Percentiles rank a stretch among this genome's conserved stretches.
These are phyloP conservation scores for Pseudogymnoascus destructans DNA, from an alignment of 2,329 filamentous ascomycete species.

Conservation along the genomic window DNA sequence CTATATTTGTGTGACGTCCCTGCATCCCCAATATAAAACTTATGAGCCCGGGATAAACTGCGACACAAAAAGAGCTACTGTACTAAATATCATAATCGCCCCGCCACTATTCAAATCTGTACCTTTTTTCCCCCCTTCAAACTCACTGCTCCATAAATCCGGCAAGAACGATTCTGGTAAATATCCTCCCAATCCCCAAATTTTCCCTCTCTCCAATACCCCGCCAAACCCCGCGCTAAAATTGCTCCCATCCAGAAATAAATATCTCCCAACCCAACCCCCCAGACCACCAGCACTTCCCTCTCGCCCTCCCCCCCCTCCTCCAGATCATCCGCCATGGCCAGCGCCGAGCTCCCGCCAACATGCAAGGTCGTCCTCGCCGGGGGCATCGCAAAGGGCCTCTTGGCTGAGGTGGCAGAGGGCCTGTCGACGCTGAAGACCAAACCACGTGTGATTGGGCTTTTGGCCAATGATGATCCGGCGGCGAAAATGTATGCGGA, in stretches of 20 bases:
- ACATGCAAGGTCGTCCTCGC: conserved; percentile 91
- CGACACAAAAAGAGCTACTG: neutral
- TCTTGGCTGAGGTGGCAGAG: conserved; percentile 65
- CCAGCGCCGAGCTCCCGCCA: conserved; percentile 15
- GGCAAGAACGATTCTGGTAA: neutral
- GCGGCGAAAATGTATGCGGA: conserved; percentile 89
- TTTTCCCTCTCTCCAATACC: neutral
- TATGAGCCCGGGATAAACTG: neutral
- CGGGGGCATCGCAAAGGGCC: conserved; percentile 69
- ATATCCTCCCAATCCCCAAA: neutral
- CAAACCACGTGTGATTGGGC: conserved; percentile 72
- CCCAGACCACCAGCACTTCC: neutral
- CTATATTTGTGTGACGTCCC: conserved; percentile 1
- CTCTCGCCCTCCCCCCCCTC: neutral
- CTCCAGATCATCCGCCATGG: conserved; percentile 6
- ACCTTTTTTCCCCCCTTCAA: neutral
- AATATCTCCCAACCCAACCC: neutral
- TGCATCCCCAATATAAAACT: neutral
- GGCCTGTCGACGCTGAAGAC: conserved; percentile 59
- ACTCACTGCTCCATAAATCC: neutral
- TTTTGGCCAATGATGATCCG: conserved; percentile 83
- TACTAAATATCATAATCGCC: neutral
- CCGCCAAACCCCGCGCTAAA: neutral
- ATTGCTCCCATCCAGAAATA: neutral
- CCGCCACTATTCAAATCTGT: neutral